Conservation (phyloP, 1,284 basidiomycete genomes). For the Leccinum subfulvum region DNA sequence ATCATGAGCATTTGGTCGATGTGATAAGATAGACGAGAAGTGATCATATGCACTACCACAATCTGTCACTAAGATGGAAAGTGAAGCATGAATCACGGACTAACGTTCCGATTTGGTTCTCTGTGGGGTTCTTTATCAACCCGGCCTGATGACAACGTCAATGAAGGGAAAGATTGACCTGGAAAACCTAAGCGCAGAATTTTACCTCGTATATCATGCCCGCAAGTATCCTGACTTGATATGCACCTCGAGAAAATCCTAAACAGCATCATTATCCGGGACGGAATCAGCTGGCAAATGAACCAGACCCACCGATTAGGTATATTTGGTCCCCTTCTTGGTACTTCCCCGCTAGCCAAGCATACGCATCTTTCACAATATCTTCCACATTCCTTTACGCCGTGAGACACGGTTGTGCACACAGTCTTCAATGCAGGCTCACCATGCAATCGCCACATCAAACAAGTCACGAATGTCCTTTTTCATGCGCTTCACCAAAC, state of each 20-base stretch:
- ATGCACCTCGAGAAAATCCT: slow-evolving; percentile 38
- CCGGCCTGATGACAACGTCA: slow-evolving; percentile 26
- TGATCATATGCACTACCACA: slow-evolving; percentile 20
- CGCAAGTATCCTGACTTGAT: slow-evolving; percentile 33
- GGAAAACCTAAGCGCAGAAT: neutral
- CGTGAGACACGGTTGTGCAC: neutral
- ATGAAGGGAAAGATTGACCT: neutral
- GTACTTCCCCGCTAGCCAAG: slow-evolving; percentile 41
- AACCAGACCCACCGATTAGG: slow-evolving; percentile 28
- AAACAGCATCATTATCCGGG: neutral
- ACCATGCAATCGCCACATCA: slow-evolving; percentile 28
- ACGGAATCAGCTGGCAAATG: neutral
- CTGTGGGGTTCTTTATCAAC: slow-evolving; percentile 29
- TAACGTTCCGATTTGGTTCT: slow-evolving; percentile 21
- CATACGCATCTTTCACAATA: slow-evolving; percentile 37
- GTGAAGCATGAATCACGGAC: neutral
- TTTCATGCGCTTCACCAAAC: slow-evolving; percentile 23
- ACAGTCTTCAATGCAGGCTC: neutral
- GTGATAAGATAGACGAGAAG: slow-evolving; percentile 15
- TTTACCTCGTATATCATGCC: slow-evolving; percentile 32
- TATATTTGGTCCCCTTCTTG: slow-evolving; percentile 6
- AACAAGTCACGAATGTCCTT: slow-evolving; percentile 18
- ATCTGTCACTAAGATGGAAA: neutral
- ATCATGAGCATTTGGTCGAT: slow-evolving; percentile 11
- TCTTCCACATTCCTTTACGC: slow-evolving; percentile 36